Percentiles rank a stretch among this genome's conserved stretches.
Conservation (phyloP, 208 protist species). For the Leptomonas seymouri region DNA sequence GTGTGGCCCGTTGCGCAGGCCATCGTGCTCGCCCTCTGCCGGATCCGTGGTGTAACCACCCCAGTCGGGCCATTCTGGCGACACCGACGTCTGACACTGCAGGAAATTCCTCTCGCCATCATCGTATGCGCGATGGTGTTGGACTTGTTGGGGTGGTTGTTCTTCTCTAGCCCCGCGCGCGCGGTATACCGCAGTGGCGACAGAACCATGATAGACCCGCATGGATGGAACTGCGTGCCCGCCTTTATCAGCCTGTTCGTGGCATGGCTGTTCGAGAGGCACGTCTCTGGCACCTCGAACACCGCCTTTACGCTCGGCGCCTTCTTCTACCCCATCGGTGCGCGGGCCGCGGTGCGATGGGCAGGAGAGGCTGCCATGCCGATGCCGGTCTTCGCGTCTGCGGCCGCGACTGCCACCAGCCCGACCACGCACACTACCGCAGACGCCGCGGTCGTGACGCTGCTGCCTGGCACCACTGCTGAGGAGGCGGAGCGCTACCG, state of each 20-base stretch:
- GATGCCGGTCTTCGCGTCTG: constrained; percentile 17
- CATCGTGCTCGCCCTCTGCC: constrained; percentile 32
- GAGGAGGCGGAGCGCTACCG: constrained; percentile 81
- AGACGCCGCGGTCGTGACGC: background rate
- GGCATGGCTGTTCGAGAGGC: constrained; percentile 35
- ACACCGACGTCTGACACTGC: constrained; percentile 16
- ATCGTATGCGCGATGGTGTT: constrained; percentile 6
- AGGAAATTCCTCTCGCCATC: constrained; percentile 20
- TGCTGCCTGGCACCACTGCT: constrained; percentile 70
- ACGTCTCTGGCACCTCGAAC: constrained; percentile 10
- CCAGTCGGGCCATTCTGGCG: background rate
- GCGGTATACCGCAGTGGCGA: background rate
- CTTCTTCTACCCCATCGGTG: constrained; percentile 31
- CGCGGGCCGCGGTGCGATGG: constrained; percentile 16
- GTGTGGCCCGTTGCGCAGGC: constrained; percentile 41
- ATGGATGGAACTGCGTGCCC: constrained; percentile 4
- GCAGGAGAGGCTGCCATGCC: constrained; percentile 16
- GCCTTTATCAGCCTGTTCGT: constrained; percentile 23
- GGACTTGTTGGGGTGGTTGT: background rate
- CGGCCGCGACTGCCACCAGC: background rate
- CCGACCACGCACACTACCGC: background rate
- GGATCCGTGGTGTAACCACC: constrained; percentile 10
- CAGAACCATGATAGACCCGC: background rate
- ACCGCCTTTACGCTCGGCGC: constrained; percentile 19
- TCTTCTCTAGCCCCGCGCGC: background rate